Base-by-base conservation (phyloP, 1,284 basidiomycete genomes). In the Leccinum griseonigrum region DNA sequence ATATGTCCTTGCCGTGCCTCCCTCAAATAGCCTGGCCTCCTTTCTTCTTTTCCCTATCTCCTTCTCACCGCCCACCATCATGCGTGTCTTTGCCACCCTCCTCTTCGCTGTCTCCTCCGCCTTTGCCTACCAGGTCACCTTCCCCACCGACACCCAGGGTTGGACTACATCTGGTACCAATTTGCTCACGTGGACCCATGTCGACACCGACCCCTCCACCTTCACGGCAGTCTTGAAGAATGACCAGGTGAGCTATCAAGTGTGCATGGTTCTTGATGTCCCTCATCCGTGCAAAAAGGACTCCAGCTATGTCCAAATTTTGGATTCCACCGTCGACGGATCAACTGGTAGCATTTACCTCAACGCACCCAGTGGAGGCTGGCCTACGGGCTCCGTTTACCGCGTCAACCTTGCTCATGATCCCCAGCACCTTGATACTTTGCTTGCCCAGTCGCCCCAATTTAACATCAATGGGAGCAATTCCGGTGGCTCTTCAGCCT, bases 341-440 rank as follows among this genome's bases (percentile, higher is more conserved):
- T 76, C 72, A 40, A 58, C 71, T 1, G 72, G 71, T 13, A 71
- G 66, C 2, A 68, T 76, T 46, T 64, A 63, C 8, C 76, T 86
- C 57, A 79, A 76, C 69, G 74, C 84, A 9, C 87, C 88, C 2
- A 81, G 76, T 59, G 80, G 78, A 43, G 86, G 87, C 9, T 90
- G 85, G 83, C 81, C 82, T 10, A 62, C 73, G 16, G 86, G 86
- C 63, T 60, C 65, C 31, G 76, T 71, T 58, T 92, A 81, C 83
- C 86, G 84, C 60, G 80, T 94, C 73, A 92, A 93, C 78, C 74
- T 94, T 36, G 84, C 88, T 65, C 67, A 78, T 68, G 78, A 83
- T 64, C 65, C 78, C 4, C 60, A 80, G 31, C 62, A 83, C 54
- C 70, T 81, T 18, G 73, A 76, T 71, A 73, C 75, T 59, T 84